Base-by-base conservation (phyloP, 2,329 filamentous ascomycete genomes). In the Rhynchosporium agropyri region DNA sequence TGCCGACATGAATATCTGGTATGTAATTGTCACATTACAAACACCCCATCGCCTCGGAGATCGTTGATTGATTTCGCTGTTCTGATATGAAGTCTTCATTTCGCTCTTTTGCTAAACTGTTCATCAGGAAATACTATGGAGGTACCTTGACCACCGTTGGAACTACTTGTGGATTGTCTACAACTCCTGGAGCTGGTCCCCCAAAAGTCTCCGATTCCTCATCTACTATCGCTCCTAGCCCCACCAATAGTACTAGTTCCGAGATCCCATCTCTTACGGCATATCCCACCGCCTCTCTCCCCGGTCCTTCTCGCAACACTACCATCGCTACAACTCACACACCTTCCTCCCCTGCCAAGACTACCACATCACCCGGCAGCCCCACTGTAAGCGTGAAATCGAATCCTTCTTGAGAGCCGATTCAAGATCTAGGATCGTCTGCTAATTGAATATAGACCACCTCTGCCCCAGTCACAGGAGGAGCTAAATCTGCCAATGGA, bases 1-100 rank as follows among this genome's bases (percentile, higher is more conserved):
- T 8, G 64, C 66, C 46, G 63, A 69, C 56, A 36, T 58, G 5
- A 59, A 70, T 38, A 70, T 70, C 57, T 70, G 68, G 33, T 36
- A 36, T 10, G 33, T 36, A 6, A 36, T 36, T 5, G 9, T 36
- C 9, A 36, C 33, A 36, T 6, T 36, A 20, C 2, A 36, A 36
- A 36, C 9, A 6, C 33, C 33, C 20, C 20, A 20, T 20, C 20
- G 20, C 20, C 20, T 20, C 20, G 20, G 20, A 20, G 20, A 20
- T 20, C 20, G 20, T 20, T 20, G 20, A 20, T 20, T 20, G 20
- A 20, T 20, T 20, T 20, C 20, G 20, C 20, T 20, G 20, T 20
- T 20, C 20, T 20, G 20, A 20, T 20, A 20, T 20, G 20, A 20
- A 20, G 20, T 20, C 20, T 20, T 20, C 20, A 20, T 20, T 20